Percentiles rank a stretch among this genome's conserved stretches.
Evolutionary conservation across 2,329 filamentous ascomycete genomes (phyloP).

Genomic region (Cercospora zeae-maydis): DNA sequence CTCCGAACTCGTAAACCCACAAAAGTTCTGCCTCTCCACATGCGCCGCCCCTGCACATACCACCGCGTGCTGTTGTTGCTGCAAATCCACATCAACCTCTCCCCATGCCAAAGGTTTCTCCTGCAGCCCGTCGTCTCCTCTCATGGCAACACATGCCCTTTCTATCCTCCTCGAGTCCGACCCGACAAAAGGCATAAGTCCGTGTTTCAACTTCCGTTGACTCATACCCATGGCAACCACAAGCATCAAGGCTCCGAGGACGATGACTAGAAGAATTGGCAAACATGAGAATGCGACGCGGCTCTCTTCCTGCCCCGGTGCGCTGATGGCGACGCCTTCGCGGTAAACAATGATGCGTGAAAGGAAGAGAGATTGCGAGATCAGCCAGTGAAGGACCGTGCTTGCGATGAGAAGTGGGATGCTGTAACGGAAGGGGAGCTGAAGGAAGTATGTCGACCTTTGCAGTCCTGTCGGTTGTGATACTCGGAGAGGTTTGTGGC

Average conservation of each 20-base stretch:
- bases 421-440: constrained; percentile 40
- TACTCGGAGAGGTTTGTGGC: constrained; percentile 39
- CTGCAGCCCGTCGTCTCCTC: background rate
- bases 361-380: constrained; percentile 46
- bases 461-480: constrained; percentile 38
- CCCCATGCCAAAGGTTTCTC: background rate
- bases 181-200: background rate
- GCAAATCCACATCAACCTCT: background rate
- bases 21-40: background rate
- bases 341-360: constrained; percentile 32
- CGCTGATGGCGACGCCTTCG: background rate
- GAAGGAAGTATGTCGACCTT: constrained; percentile 42
- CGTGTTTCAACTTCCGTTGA: background rate
- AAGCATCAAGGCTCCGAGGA: constrained; percentile 9
- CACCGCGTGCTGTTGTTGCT: background rate
- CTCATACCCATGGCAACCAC: background rate
- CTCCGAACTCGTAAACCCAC: background rate
- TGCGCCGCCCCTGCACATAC: background rate
- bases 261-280: constrained; percentile 13
- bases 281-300: constrained; percentile 16
- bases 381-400: constrained; percentile 43
- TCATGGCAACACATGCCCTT: background rate
- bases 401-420: constrained; percentile 39
- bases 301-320: background rate
- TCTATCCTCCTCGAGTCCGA: background rate